phyloP scores from a whole-genome alignment of 495 filamentous ascomycete species.

The Mytilinidion resinicola region DNA sequence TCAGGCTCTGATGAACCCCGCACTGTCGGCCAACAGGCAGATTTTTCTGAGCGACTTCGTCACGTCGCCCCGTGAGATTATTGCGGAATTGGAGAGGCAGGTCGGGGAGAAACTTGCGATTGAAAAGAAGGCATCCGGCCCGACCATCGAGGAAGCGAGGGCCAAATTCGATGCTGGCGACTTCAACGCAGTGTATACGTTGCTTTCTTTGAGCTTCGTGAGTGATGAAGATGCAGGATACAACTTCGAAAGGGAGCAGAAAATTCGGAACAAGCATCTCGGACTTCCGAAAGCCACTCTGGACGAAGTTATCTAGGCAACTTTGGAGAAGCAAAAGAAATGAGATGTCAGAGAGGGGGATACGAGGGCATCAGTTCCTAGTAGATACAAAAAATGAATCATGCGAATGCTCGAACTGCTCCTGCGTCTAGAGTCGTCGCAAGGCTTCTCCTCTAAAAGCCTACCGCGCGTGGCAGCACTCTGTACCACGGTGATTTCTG shows the following conservation, averaged over 20 bases:
- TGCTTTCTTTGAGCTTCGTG: slow-evolving; percentile 15
- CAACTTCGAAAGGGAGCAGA: slow-evolving; percentile 12
- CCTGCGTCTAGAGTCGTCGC: too few relatives aligned
- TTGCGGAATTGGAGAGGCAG: slow-evolving; percentile 39
- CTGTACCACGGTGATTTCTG: too few relatives aligned
- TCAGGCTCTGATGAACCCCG: slow-evolving; percentile 35
- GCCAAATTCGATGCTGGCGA: slow-evolving; percentile 11
- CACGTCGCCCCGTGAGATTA: slow-evolving; percentile 41
- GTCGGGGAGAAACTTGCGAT: slow-evolving; percentile 39
- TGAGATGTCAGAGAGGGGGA: too few relatives aligned
- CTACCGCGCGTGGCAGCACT: too few relatives aligned
- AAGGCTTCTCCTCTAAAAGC: too few relatives aligned
- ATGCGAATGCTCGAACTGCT: too few relatives aligned
- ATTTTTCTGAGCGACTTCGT: slow-evolving; percentile 43
- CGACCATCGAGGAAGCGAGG: neutral
- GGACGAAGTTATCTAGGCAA: slow-evolving; percentile 15
- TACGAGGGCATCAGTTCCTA: too few relatives aligned
- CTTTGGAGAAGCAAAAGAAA: neutral
- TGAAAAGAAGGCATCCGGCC: slow-evolving; percentile 5
- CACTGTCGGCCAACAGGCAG: slow-evolving; percentile 42
- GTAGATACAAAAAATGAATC: too few relatives aligned
- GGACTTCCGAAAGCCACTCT: slow-evolving; percentile 13
- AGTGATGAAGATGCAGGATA: slow-evolving; percentile 15
- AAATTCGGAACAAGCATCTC: slow-evolving; percentile 20
- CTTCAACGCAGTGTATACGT: slow-evolving; percentile 4